phyloP scores from a whole-genome alignment of 495 filamentous ascomycete genomes.

The Annulohypoxylon nitens region DNA sequence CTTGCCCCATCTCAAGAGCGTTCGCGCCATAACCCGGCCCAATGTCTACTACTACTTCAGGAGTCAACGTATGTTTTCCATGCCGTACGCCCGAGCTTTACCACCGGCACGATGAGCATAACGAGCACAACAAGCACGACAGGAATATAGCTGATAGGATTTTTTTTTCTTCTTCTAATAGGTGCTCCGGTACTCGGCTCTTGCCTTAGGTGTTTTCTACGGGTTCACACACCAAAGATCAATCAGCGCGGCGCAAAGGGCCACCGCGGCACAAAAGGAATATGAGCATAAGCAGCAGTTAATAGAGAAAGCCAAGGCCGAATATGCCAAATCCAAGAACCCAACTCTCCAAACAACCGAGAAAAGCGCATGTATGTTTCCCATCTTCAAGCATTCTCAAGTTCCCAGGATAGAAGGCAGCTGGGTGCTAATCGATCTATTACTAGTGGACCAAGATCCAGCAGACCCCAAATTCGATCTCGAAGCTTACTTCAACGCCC shows the following conservation, averaged over 20 bases:
- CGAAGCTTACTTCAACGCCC: slow-evolving; percentile 80
- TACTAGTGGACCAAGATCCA: slow-evolving; percentile 84
- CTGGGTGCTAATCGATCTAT: slow-evolving; percentile 35
- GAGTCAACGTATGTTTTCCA: slow-evolving; percentile 70
- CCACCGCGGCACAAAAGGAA: slow-evolving; percentile 76
- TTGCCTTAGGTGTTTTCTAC: slow-evolving; percentile 89
- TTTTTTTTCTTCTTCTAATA: slow-evolving; percentile 55
- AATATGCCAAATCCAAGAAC: slow-evolving; percentile 85
- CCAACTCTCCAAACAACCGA: slow-evolving; percentile 66
- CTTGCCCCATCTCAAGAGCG: slow-evolving; percentile 28
- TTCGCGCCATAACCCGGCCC: slow-evolving; percentile 47
- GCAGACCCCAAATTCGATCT: slow-evolving; percentile 89
- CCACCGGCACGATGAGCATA: neutral
- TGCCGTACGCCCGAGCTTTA: slow-evolving; percentile 34
- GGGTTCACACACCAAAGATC: slow-evolving; percentile 89
- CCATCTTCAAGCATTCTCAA: neutral
- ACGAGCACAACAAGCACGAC: slow-evolving; percentile 11
- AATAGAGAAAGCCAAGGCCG: slow-evolving; percentile 91
- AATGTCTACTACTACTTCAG: slow-evolving; percentile 70
- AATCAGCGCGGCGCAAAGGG: slow-evolving; percentile 74
- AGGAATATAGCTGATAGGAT: slow-evolving; percentile 33
- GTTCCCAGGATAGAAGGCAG: neutral
- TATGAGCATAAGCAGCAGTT: slow-evolving; percentile 88
- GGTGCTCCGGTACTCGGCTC: slow-evolving; percentile 95
- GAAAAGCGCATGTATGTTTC: slow-evolving; percentile 71